Evolutionary conservation across 1,284 basidiomycete species (phyloP).

Genomic region (Cryptococcus sp.): DNA sequence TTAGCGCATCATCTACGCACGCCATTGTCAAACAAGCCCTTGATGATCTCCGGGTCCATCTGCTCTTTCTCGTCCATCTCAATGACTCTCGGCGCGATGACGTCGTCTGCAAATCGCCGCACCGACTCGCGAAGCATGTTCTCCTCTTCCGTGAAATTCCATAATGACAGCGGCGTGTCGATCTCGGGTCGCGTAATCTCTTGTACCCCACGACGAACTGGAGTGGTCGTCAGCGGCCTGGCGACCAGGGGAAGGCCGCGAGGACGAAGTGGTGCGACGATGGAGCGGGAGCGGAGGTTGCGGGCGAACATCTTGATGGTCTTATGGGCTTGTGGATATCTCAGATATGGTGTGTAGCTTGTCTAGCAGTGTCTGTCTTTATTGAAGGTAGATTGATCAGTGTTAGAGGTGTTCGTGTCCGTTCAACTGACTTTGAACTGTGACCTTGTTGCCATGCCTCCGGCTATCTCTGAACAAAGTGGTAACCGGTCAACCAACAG

Average conservation of each 20-base stretch:
- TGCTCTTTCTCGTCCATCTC: slow-evolving; percentile 98
- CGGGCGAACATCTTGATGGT: slow-evolving; percentile 22
- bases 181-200: slow-evolving; percentile 47
- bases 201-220: slow-evolving; percentile 31
- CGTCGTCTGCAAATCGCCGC: slow-evolving; percentile 81
- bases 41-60: slow-evolving; percentile 88
- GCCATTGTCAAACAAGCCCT: slow-evolving; percentile 92
- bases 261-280: slow-evolving; percentile 10
- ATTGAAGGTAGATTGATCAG: no score
- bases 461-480: no score
- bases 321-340: not conserved
- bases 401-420: no score
- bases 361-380: no score
- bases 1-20: slow-evolving; percentile 59
- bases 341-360: not conserved
- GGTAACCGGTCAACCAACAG: no score
- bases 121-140: slow-evolving; percentile 86
- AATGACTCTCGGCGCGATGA: slow-evolving; percentile 84
- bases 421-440: no score
- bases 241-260: slow-evolving; percentile 14
- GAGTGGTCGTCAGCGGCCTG: slow-evolving; percentile 30
- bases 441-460: no score
- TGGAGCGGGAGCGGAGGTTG: slow-evolving; percentile 22
- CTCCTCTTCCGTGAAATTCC: slow-evolving; percentile 87
- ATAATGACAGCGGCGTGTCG: slow-evolving; percentile 57